Evolutionary conservation across 441 rosid genomes (phyloP).

Genomic region (Arabidopsis hybrid): DNA sequence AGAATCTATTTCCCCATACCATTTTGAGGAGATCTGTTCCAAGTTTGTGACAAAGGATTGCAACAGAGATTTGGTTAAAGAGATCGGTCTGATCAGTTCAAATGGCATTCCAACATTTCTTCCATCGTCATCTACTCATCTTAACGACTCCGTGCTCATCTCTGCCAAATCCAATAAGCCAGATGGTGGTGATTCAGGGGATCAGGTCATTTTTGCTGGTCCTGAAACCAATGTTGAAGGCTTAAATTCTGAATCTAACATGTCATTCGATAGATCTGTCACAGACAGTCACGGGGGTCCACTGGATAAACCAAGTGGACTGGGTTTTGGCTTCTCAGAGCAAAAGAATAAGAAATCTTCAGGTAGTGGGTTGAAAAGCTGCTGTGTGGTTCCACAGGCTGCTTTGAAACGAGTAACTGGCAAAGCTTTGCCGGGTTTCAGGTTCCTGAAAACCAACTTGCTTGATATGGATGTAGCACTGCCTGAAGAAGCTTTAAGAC

Average conservation of each 20-base stretch:
- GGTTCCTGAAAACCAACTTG: conserved; percentile 75
- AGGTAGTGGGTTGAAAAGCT: conserved; percentile 45
- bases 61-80: conserved; percentile 82
- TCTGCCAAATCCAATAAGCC: conserved; percentile 46
- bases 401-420: conserved; percentile 79
- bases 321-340: conserved; percentile 49
- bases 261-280: conserved; percentile 42
- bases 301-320: conserved; percentile 42
- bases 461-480: conserved; percentile 98
- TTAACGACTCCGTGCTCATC: conserved; percentile 59
- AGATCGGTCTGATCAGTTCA: conserved; percentile 88
- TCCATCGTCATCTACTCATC: conserved; percentile 57
- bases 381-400: conserved; percentile 79
- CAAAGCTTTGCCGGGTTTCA: conserved; percentile 57
- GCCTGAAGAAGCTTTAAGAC: conserved; percentile 76
- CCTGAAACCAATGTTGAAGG: conserved; percentile 46
- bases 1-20: conserved; percentile 63
- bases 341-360: conserved; percentile 55
- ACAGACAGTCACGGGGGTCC: conserved; percentile 44
- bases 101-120: conserved; percentile 76
- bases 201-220: conserved; percentile 46
- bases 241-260: conserved; percentile 46
- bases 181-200: conserved; percentile 45
- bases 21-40: conserved; percentile 75
- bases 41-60: conserved; percentile 86